A percentile compares a stretch with the other conserved stretches of the same genome.
Conservation (phyloP, 257 asterid species). For the Solanum tarijense region DNA sequence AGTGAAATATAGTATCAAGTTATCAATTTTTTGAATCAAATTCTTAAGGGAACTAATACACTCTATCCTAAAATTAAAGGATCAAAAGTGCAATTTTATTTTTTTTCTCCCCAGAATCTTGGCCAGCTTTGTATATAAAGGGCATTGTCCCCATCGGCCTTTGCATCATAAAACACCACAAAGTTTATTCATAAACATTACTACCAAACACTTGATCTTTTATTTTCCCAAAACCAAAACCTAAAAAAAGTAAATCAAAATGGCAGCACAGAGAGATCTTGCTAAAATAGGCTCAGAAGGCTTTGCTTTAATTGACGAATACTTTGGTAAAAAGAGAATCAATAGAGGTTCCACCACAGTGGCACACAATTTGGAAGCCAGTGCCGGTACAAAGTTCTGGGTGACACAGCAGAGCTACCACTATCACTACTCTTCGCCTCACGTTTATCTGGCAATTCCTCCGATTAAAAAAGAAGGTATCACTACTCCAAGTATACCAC, state of each 20-base stretch:
- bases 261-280: neutral
- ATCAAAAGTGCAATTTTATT: neutral
- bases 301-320: neutral
- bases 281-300: neutral
- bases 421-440: neutral
- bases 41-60: no score
- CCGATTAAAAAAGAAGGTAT: neutral
- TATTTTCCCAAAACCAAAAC: no score
- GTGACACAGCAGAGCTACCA: neutral
- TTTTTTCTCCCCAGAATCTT: no score
- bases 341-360: neutral
- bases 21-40: no score
- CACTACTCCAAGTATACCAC: neutral
- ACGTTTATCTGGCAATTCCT: neutral
- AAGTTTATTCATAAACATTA: neutral
- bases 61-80: neutral
- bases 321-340: neutral
- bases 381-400: neutral
- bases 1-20: no score
- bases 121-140: neutral
- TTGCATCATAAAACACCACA: neutral
- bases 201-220: neutral
- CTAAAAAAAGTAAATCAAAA: neutral
- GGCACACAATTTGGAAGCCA: neutral
- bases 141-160: neutral